phyloP scores from a whole-genome alignment of 768 basidiomycete species.

The Chalciporus sphaerocephalus region DNA sequence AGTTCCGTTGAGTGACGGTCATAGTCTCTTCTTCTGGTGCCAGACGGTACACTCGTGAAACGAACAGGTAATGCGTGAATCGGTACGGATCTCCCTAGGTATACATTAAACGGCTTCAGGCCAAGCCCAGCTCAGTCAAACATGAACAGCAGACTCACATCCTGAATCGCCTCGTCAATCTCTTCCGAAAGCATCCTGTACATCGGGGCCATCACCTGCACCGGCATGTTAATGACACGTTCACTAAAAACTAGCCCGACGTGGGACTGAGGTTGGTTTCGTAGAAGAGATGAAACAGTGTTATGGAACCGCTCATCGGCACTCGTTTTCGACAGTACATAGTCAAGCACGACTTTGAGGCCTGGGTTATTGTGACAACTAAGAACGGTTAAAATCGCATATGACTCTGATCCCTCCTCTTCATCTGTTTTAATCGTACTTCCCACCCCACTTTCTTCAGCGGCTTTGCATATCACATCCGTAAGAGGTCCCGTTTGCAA shows the following conservation, averaged over 20 bases:
- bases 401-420: slow-evolving; percentile 57
- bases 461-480: slow-evolving; percentile 73
- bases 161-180: slow-evolving; percentile 63
- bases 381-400: slow-evolving; percentile 79
- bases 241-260: slow-evolving; percentile 86
- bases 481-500: slow-evolving; percentile 72
- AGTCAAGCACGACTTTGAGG: slow-evolving; percentile 64
- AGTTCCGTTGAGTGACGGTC: slow-evolving; percentile 38
- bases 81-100: slow-evolving; percentile 54
- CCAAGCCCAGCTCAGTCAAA: neutral
- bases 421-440: slow-evolving; percentile 88
- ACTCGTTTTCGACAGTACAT: slow-evolving; percentile 61
- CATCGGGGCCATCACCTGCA: slow-evolving; percentile 88
- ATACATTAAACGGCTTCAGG: slow-evolving; percentile 13
- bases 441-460: slow-evolving; percentile 70
- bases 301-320: slow-evolving; percentile 46
- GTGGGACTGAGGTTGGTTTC: slow-evolving; percentile 36
- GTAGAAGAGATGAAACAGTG: slow-evolving; percentile 44
- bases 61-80: slow-evolving; percentile 71
- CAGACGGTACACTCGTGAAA: slow-evolving; percentile 77
- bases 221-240: slow-evolving; percentile 91
- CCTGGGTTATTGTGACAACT: slow-evolving; percentile 71
- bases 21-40: slow-evolving; percentile 55
- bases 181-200: slow-evolving; percentile 86
- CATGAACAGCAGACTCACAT: slow-evolving; percentile 41